Percentiles rank a stretch among this genome's conserved stretches.
phyloP scores from a whole-genome alignment of 2,329 filamentous ascomycete species.

The Coniochaeta hoffmannii region DNA sequence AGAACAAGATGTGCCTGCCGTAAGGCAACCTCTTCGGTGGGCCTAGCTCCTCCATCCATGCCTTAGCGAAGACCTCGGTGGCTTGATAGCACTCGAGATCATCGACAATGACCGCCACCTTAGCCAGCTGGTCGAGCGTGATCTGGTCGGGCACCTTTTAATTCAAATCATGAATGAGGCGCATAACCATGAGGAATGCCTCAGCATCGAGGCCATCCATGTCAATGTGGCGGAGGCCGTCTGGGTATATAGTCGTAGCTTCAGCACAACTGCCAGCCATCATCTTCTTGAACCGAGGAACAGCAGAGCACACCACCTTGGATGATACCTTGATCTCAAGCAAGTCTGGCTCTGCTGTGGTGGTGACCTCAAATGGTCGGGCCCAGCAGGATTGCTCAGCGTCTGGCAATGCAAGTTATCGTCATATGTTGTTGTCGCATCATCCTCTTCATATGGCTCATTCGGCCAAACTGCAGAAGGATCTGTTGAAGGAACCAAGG shows the following conservation, averaged over 20 bases:
- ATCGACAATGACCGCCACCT: neutral
- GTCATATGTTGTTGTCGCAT: neutral
- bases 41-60: neutral
- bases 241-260: neutral
- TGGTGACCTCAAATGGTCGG: neutral
- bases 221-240: neutral
- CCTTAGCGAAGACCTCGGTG: neutral
- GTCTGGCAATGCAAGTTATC: neutral
- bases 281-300: neutral
- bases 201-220: neutral
- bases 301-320: neutral
- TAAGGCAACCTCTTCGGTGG: constrained; percentile 6
- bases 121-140: neutral
- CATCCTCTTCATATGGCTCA: too few relatives aligned
- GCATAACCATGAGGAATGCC: neutral
- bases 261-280: neutral
- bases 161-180: neutral
- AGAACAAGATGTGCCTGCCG: constrained; percentile 18
- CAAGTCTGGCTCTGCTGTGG: neutral
- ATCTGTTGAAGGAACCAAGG: neutral
- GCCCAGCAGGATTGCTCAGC: neutral
- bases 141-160: neutral
- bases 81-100: neutral
- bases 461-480: neutral
- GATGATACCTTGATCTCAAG: neutral